Evolutionary conservation across 768 basidiomycete genomes (phyloP).

Genomic region (Sarcomyxa edulis): DNA sequence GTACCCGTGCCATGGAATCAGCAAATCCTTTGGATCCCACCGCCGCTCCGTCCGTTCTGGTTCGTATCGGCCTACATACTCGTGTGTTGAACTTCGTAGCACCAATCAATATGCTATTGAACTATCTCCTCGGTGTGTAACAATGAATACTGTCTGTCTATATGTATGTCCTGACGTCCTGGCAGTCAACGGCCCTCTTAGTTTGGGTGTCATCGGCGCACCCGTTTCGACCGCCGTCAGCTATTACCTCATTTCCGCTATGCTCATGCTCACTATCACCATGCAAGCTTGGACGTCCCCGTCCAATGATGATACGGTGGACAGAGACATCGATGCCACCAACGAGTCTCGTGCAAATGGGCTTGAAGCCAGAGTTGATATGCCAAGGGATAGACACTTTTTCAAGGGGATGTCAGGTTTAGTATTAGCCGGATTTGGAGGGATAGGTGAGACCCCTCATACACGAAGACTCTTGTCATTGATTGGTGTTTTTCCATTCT

Average conservation of each 20-base stretch:
- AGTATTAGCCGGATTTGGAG: neutral
- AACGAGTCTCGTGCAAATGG: no score
- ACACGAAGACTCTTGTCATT: neutral
- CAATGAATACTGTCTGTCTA: neutral
- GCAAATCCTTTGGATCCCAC: slow-evolving; percentile 11
- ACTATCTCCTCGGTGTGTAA: slow-evolving; percentile 7
- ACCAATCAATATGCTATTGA: slow-evolving; percentile 2
- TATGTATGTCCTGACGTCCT: no score
- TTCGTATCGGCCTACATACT: slow-evolving; percentile 5
- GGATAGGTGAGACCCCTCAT: slow-evolving; percentile 4
- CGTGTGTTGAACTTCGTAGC: slow-evolving; percentile 4
- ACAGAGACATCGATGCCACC: no score
- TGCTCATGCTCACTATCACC: neutral
- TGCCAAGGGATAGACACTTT: neutral
- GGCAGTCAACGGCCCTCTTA: slow-evolving; percentile 7
- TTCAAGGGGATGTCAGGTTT: neutral
- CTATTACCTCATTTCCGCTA: slow-evolving; percentile 4
- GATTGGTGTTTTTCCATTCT: no score
- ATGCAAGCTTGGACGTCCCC: no score
- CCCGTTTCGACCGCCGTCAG: slow-evolving; percentile 5
- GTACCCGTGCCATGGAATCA: slow-evolving; percentile 10
- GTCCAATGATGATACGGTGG: no score
- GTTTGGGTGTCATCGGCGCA: slow-evolving; percentile 8
- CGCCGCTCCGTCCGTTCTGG: no score
- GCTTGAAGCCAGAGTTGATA: neutral